Evolutionary conservation across 1,284 basidiomycete species (phyloP), one percentile per base, ranked within the genome.

Genomic region (Chondrostereum purpureum): DNA sequence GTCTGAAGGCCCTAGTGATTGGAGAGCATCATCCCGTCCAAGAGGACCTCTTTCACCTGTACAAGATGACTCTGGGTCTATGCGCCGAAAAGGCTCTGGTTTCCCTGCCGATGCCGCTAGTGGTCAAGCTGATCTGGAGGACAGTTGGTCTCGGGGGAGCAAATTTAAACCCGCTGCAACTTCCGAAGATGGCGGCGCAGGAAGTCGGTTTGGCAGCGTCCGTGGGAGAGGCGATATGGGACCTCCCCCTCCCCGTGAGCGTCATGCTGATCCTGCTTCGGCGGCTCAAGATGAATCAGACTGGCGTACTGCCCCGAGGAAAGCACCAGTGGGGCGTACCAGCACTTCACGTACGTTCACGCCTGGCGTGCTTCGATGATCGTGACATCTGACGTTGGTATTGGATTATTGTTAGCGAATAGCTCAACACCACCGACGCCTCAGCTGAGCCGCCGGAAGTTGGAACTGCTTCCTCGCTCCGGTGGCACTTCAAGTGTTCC

Each of bases 391-490:
- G n/a, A n/a, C n/a, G n/a, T n/a, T n/a, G n/a, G n/a, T n/a, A n/a
- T n/a, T n/a, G n/a, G n/a, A n/a, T 37, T 40, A 43, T 43, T n/a
- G 46, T 19, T 50, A 88, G 82, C 86, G 27, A 80, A 62, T 49
- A 77, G 61, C 47, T 91, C 88, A 12, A 83, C 83, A 35, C 86
- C 85, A 27, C 80, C 88, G 1, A 88, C 85, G 4, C 91, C 89
- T 39, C 87, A 86, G 55, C 67, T 86, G 53, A 67, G 68, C 47
- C 83, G 92, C 40, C 78, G 79, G 50, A 91, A 88, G 60, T 75
- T 95, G 10, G 87, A 90, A 54, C 78, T 95, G 31, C 69, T 91
- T 3, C 91, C 92, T 27, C 82, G 90, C 14, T 73, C 87, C 27
- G 75, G 73, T 17, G 73, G 64, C 39, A 71, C 67, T 3, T 88